These are phyloP conservation scores for Colletotrichum tabaci DNA, from an alignment of 2,329 filamentous ascomycete genomes.

Conservation along the genomic window DNA sequence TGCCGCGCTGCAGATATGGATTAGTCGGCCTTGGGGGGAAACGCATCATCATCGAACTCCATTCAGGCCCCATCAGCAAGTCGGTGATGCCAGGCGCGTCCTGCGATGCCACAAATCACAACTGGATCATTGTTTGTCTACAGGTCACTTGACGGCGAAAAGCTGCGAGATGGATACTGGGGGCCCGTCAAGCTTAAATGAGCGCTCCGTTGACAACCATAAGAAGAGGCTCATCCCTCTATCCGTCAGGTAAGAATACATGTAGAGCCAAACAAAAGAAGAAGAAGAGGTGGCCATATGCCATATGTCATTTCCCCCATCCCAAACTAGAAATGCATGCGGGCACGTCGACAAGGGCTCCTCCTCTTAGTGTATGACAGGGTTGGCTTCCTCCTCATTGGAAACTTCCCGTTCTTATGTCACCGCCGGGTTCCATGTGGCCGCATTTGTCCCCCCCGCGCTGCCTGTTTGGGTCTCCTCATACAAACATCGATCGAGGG, in stretches of 20 bases:
- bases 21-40: background rate
- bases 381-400: background rate
- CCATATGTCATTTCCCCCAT: no score
- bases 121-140: background rate
- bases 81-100: background rate
- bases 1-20: background rate
- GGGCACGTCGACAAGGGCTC: background rate
- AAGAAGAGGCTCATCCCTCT: background rate
- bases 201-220: background rate
- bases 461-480: slow-evolving; percentile 24
- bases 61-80: background rate
- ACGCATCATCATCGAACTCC: background rate
- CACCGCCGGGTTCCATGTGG: background rate
- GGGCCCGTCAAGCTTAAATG: slow-evolving; percentile 1
- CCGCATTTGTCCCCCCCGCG: background rate
- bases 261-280: no score
- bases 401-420: background rate
- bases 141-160: no score
- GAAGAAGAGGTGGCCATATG: background rate
- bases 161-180: no score
- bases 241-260: background rate
- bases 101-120: background rate
- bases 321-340: background rate
- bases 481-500: slow-evolving; percentile 27
- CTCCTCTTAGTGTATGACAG: background rate